Base-by-base conservation (phyloP, 345 rosid genomes). In the Populus simonii region DNA sequence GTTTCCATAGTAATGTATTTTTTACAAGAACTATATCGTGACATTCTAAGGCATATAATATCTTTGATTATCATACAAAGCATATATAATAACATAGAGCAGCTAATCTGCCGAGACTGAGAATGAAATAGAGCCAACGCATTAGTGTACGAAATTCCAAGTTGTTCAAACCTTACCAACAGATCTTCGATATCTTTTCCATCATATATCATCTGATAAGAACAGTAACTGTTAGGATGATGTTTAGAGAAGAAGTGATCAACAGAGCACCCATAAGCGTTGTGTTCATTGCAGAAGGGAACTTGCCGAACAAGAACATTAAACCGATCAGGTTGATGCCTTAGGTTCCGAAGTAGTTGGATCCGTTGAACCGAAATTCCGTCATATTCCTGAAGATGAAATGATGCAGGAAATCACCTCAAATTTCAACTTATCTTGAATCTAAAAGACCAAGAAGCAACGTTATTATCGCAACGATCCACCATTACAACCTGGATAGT, bases 171-270 rank as follows among this genome's bases (percentile, higher is more conserved):
- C 33, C 87, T 83, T 87, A 93, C 99, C 90, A 83, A 66, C 62
- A 91, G 86, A 81, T 83, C 72, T 74, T 87, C 89, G 35, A 95
- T 83, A 74, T 82, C 86, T 78, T 86, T 89, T 78, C 88, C 88
- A n/a, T 92, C 82, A 22, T 91, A 90, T 75, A 93, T 69, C 89
- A 93, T 91, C 82, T 86, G 93, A 83, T 80, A 86, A 2, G 99
- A 92, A 80, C 83, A 72, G 78, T 91, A 93, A 81, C 85, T 87
- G 71, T 85, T 62, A 36, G 83, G 92, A 83, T 93, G 83, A 82
- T 91, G 87, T 80, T 83, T 92, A 74, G 92, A 89, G 77, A 95
- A 95, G 79, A 95, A 93, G 84, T 93, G 93, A 55, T 89, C 92
- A 80, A 95, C 96, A 65, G 83, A 80, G 81, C 96, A 95, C 15